Base-by-base conservation (phyloP, 345 rosid genomes). In the Pelargonium nanum region DNA sequence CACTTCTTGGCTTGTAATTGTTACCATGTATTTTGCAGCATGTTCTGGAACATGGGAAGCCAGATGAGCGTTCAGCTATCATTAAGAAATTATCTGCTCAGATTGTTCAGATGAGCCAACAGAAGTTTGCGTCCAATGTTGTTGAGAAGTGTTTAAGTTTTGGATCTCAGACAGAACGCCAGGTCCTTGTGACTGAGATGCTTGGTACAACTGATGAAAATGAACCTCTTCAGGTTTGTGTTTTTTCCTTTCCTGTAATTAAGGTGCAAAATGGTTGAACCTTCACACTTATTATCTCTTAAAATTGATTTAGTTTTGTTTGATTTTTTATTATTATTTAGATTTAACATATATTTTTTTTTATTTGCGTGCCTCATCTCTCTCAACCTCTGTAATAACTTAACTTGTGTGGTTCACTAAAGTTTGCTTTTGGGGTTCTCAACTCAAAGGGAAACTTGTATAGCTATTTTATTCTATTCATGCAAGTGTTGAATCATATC, bases 61-160 rank as follows among this genome's bases (percentile, higher is more conserved):
- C 89, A 19, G 77, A 82, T 51, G 98, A 92, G 70, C 95, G 98
- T 25, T 68, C 96, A 19, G 73, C 78, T 32, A 85, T 92, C 68
- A 84, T 92, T 44, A 81, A 69, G 71, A 85, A 85, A 61, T 62
- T 92, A 61, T 78, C 89, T 10, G 98, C 96, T 64, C 87, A 85
- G 76, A 87, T 92, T 26, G 93, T 92, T 69, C 85, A 80, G 63
- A 92, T 92, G 98, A 92, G 98, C 66, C 98, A 92, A 75, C 98
- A 92, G 69, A 92, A 92, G 77, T 92, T 92, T 74, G 98, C 98
- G n/a, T 92, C 98, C 6, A 92, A 92, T 61, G 98, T 92, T 61
- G 77, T 92, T 52, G 98, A 92, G 73, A 92, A 92, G 72, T 92
- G 98, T 68, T 64, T 92, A 59, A 76, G 85, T 55, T 92, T 86